Conservation (phyloP, 306 rosid genomes). For the Dalbergia cultrata region DNA sequence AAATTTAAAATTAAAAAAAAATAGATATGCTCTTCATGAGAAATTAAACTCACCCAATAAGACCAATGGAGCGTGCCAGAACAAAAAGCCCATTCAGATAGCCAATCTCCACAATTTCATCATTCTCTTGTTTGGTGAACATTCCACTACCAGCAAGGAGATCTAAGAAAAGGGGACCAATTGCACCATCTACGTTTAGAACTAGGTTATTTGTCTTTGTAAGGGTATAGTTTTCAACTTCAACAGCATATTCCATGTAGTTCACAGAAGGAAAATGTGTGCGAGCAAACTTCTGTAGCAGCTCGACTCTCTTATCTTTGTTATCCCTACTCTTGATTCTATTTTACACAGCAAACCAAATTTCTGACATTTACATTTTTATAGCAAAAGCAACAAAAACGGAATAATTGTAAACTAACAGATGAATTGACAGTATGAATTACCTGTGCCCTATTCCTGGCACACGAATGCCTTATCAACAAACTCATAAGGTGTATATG, state of each 20-base stretch:
- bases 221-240: slow-evolving; percentile 88
- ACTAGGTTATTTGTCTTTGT: slow-evolving; percentile 88
- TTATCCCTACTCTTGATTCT: slow-evolving; percentile 92
- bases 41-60: slow-evolving; percentile 76
- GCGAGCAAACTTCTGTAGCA: slow-evolving; percentile 77
- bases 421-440: neutral
- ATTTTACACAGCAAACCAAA: slow-evolving; percentile 45
- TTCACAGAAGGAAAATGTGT: slow-evolving; percentile 85
- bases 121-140: slow-evolving; percentile 87
- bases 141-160: slow-evolving; percentile 93
- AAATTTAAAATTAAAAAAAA: too few species aligned
- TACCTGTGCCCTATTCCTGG: slow-evolving; percentile 97
- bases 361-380: slow-evolving; percentile 31
- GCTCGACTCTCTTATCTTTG: slow-evolving; percentile 90
- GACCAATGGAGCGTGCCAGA: slow-evolving; percentile 88
- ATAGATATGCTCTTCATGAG: slow-evolving; percentile 1
- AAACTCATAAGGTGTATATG: slow-evolving; percentile 71
- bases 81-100: slow-evolving; percentile 89
- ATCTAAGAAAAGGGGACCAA: slow-evolving; percentile 91
- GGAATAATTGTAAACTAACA: neutral
- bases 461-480: slow-evolving; percentile 90
- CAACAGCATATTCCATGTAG: slow-evolving; percentile 89
- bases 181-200: slow-evolving; percentile 87
- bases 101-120: slow-evolving; percentile 83
- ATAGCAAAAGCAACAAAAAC: neutral